Evolutionary conservation across 2,329 filamentous ascomycete genomes (phyloP), one percentile per base, ranked within the genome.

Genomic region (Pyricularia sp.): DNA sequence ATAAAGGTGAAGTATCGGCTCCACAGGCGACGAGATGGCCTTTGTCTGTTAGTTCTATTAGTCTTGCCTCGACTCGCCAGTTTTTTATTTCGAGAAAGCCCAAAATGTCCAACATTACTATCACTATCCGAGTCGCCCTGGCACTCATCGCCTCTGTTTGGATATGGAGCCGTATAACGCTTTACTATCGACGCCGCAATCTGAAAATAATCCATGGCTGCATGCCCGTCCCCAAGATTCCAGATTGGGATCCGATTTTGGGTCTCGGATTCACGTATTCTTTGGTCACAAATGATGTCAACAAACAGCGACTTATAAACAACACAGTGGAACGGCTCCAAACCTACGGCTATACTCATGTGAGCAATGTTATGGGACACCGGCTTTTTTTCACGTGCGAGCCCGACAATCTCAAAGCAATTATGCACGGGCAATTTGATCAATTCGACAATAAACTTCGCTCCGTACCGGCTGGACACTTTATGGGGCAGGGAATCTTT

Each of bases 221-320:
- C 58, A 23, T 25, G 58, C 23, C 23, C n/a, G 58, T 26, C 63
- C 5, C 25, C 50, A 63, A n/a, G 11, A n/a, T 28, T 70, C 83
- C 82, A 3, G 82, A 86, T 75, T 80, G 80, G 68, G 87, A 88
- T 71, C 83, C 81, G 20, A 72, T 89, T 68, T 76, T 88, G 2
- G 87, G 86, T 2, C 72, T 83, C 26, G 84, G 87, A 73, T 74
- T 82, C 58, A 78, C 86, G 70, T 72, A 77, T 50, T 71, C 76
- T 28, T 80, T 81, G 70, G 69, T 80, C n/a, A 26, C 1, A 5
- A 30, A 4, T n/a, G n/a, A 23, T 14, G 4, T 23, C 10, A n/a
- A 25, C 14, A 7, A 61, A 14, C 23, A 12, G 2, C 25, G n/a
- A 10, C 58, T 61, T 2, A 23, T 23, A 26, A 4, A 12, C 3